phyloP scores from a whole-genome alignment of 345 rosid species.

The Lepidium africanum region DNA sequence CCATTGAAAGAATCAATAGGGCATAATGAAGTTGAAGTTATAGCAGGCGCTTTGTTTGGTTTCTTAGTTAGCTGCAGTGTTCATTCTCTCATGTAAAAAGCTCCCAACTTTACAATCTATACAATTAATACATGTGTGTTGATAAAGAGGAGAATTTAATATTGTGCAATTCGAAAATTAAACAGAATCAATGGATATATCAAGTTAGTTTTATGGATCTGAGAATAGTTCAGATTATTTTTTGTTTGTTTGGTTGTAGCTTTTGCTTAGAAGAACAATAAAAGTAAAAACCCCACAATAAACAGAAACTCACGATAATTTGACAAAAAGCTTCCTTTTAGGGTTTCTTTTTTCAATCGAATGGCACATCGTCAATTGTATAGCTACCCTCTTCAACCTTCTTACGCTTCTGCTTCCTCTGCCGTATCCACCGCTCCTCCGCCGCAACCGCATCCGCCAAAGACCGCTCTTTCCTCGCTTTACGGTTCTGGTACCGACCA shows the following conservation, averaged over 20 bases:
- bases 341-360: slow-evolving; percentile 29
- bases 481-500: slow-evolving; percentile 22
- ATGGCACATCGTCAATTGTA: slow-evolving; percentile 41
- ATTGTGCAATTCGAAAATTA: not conserved
- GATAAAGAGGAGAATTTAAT: not conserved
- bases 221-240: not conserved
- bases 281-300: slow-evolving; percentile 11
- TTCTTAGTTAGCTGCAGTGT: slow-evolving; percentile 52
- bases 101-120: not conserved
- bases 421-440: slow-evolving; percentile 25
- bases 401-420: slow-evolving; percentile 24
- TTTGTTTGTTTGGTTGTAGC: not conserved
- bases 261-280: slow-evolving; percentile 13
- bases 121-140: not conserved
- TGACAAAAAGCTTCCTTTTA: slow-evolving; percentile 17
- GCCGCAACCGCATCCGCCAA: slow-evolving; percentile 4
- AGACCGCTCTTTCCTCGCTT: slow-evolving; percentile 14
- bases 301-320: not conserved
- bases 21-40: slow-evolving; percentile 77
- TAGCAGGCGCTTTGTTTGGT: slow-evolving; percentile 73
- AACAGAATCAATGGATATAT: not conserved
- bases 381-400: slow-evolving; percentile 28
- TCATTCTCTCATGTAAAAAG: slow-evolving; percentile 21
- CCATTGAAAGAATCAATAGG: slow-evolving; percentile 77
- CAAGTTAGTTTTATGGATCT: slow-evolving; percentile 12